Base-by-base conservation (phyloP, 2,329 filamentous ascomycete genomes). In the Arthrobotrys iridis region DNA sequence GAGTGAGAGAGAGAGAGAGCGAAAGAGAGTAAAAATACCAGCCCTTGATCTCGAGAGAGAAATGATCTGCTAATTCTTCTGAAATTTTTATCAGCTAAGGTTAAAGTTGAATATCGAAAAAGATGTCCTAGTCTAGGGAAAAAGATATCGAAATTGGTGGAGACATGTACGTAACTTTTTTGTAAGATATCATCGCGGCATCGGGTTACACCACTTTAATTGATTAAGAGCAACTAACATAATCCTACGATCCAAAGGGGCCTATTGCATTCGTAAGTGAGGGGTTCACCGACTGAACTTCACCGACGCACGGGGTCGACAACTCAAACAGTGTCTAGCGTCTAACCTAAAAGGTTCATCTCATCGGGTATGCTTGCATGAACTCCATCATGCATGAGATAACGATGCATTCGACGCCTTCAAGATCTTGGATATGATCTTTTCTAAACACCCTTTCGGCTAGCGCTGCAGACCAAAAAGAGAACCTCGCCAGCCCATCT, bases 331-430 rank as follows among this genome's bases (percentile, higher is more conserved):
- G 48, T 55, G 2, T 35, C 48, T 55, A 35, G 48, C 28, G 28
- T 35, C 48, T 15, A 35, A 15, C 15, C 15, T 22, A 35, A 15
- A n/a, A 20, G 33, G 18, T 55, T 35, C 48, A 55, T 55, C 50
- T 22, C 50, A 55, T 55, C 50, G 24, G 50, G 37, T 33, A 33
- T 55, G 50, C 50, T 37, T 55, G 50, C 50, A 55, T 55, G 50
- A 55, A 55, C 50, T 24, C 11, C 28, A 37, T 55, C 50, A 55
- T 55, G 50, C 50, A 55, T 35, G 18, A 24, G 50, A 55, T 55
- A 37, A 6, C 50, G 50, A 55, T 55, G 50, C 50, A 55, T 55
- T 3, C 28, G 50, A 55, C n/a, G 15, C 8, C 8, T 5, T 37
- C 30, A 55, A 55, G 30, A 55, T 55, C 30, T 55, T 37, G 50